Base-by-base conservation (phyloP, 2,329 filamentous ascomycete species). In the Hypoxylon sp. region DNA sequence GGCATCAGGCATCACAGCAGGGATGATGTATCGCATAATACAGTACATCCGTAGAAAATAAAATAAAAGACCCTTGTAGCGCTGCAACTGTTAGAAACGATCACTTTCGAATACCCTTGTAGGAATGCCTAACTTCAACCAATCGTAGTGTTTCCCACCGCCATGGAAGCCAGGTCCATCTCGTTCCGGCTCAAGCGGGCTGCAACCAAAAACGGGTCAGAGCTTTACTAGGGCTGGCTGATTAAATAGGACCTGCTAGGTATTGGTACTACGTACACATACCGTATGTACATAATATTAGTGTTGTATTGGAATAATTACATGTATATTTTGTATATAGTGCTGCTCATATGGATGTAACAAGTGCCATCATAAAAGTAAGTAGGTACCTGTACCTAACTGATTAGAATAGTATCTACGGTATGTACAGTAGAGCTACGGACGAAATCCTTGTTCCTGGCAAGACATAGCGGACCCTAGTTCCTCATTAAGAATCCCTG, bases 61-160 rank as follows among this genome's bases (percentile, higher is more conserved):
- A 61, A 59, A 59, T 53, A 39, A 62, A 37, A 47, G 37, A 17
- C 58, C 58, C 48, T 42, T 55, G 56, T 44, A 56, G 48, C 64
- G 37, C 52, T 70, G 64, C 60, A 64, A 70, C 67, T 64, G 60
- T 70, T 63, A 61, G 63, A 67, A 70, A 70, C 60, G 39, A 67
- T 65, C 56, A 67, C 64, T 35, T 53, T 53, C 11, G 22, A 33
- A 56, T 2, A 54, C n/a, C 63, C 64, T 52, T 67, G 58, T 55
- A 63, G 6, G 35, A 46, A 56, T 24, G 22, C 47, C 51, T 11
- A 19, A 35, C 14, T 22, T n/a, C 35, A 52, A 35, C 73, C 72
- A 75, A 75, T 75, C 42, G 50, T 26, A 65, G 39, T 46, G 52
- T 56, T 67, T 73, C 68, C 71, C 71, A 66, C 53, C 66, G 52